These are phyloP conservation scores for Fusarium longipes DNA, from an alignment of 2,329 filamentous ascomycete species.

Conservation along the genomic window DNA sequence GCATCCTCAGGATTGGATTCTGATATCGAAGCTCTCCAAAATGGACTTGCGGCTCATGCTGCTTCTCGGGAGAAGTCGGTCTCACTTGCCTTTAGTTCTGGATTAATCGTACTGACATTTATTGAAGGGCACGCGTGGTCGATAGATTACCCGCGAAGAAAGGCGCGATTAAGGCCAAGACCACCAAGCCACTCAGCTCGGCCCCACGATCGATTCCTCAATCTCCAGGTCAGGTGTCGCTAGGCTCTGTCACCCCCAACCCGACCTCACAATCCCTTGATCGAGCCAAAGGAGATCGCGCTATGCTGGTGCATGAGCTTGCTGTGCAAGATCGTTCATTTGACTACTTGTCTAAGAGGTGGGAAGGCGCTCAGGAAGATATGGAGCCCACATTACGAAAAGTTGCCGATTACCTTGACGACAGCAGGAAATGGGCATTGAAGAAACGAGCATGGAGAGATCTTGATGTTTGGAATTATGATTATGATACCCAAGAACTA, in stretches of 20 bases:
- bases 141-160: constrained; percentile 52
- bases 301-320: constrained; percentile 69
- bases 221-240: constrained; percentile 67
- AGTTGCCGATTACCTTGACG: constrained; percentile 64
- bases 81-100: constrained; percentile 23
- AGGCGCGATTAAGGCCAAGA: constrained; percentile 54
- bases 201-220: constrained; percentile 58
- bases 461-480: constrained; percentile 71
- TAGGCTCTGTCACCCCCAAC: constrained; percentile 64
- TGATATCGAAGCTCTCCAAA: constrained; percentile 63
- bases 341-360: constrained; percentile 62
- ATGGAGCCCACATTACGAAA: constrained; percentile 67
- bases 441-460: constrained; percentile 71
- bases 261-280: constrained; percentile 63
- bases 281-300: constrained; percentile 64
- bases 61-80: constrained; percentile 53
- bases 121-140: constrained; percentile 50
- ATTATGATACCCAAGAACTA: constrained; percentile 64
- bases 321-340: constrained; percentile 65
- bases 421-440: constrained; percentile 64
- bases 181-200: constrained; percentile 56
- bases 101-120: constrained; percentile 45
- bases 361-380: constrained; percentile 64
- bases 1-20: constrained; percentile 58
- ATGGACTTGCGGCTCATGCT: constrained; percentile 52